Conservation (phyloP, 257 asterid genomes). For the Nicotiana noctiflora region DNA sequence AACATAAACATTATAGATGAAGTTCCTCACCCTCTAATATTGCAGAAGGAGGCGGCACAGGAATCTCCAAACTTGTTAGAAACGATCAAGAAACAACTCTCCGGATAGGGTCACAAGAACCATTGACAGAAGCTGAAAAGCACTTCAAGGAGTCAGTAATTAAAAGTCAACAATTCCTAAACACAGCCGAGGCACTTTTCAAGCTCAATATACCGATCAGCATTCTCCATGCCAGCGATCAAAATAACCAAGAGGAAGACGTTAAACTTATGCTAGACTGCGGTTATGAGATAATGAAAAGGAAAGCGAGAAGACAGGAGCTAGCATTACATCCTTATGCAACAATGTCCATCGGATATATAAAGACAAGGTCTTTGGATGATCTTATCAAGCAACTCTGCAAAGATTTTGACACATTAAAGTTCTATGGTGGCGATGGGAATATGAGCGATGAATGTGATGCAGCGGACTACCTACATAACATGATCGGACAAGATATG, state of each 20-base stretch:
- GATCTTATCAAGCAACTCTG: conserved; percentile 61
- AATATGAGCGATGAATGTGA: conserved; percentile 30
- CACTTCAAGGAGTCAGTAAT: conserved; percentile 57
- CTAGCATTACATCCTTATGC: conserved; percentile 30
- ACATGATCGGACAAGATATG: conserved; percentile 60
- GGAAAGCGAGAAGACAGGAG: conserved; percentile 64
- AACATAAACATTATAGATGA: not conserved
- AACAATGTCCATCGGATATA: conserved; percentile 7
- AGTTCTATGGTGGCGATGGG: conserved; percentile 26
- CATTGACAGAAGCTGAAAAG: conserved; percentile 64
- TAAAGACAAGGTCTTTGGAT: conserved; percentile 44
- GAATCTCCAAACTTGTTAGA: conserved; percentile 3
- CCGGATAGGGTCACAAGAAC: conserved; percentile 18
- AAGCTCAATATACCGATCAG: conserved; percentile 70
- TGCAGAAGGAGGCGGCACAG: conserved; percentile 27
- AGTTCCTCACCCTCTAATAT: not conserved
- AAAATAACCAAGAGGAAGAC: conserved; percentile 25
- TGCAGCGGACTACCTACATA: conserved; percentile 37
- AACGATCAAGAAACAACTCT: conserved; percentile 7
- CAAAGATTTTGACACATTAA: conserved; percentile 50
- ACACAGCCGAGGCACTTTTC: conserved; percentile 81
- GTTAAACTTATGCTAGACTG: conserved; percentile 50
- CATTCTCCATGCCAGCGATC: conserved; percentile 47
- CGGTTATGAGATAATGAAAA: conserved; percentile 65
- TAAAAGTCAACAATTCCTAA: conserved; percentile 53